Base-by-base conservation (phyloP, 2,329 filamentous ascomycete genomes). In the Lecanicillium sp. region DNA sequence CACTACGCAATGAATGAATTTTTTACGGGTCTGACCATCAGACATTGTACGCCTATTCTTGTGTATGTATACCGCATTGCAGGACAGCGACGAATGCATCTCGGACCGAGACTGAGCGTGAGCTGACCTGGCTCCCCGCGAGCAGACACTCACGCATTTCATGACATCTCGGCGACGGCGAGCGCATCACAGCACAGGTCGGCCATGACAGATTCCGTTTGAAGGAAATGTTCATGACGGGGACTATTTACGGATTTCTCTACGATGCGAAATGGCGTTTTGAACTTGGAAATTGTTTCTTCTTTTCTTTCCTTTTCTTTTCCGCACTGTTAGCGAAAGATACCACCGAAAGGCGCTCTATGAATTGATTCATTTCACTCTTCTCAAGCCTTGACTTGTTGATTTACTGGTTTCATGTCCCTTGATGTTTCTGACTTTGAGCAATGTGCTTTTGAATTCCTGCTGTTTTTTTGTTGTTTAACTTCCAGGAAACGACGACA, bases 1-100 rank as follows among this genome's bases (percentile, higher is more conserved):
- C 22, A 25, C 11, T 6, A 25, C 22, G 22, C 22, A 33, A 27
- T 36, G 28, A 17, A 36, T 29, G 29, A 17, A 32, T 18, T 15
- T 31, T 30, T 27, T 18, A n/a, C n/a, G n/a, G n/a, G 38, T 33
- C 39, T 36, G 29, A 27, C 22, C 22, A 28, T 17, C 28, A 33
- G 33, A 33, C 38, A n/a, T 19, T 36, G 39, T 41, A 41, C 33
- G 39, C 39, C 39, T 41, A 41, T 6, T n/a, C 6, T 36, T 41
- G 39, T 41, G 39, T 41, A 36, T 33, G 39, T 36, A 19, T n/a
- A n/a, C n/a, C n/a, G n/a, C n/a, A n/a, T n/a, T n/a, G n/a, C n/a
- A n/a, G n/a, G n/a, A n/a, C n/a, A n/a, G n/a, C n/a, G n/a, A n/a
- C n/a, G n/a, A n/a, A n/a, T n/a, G n/a, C n/a, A n/a, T n/a, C n/a